phyloP scores from a whole-genome alignment of 768 basidiomycete genomes.

The Butyriboletus loyo region DNA sequence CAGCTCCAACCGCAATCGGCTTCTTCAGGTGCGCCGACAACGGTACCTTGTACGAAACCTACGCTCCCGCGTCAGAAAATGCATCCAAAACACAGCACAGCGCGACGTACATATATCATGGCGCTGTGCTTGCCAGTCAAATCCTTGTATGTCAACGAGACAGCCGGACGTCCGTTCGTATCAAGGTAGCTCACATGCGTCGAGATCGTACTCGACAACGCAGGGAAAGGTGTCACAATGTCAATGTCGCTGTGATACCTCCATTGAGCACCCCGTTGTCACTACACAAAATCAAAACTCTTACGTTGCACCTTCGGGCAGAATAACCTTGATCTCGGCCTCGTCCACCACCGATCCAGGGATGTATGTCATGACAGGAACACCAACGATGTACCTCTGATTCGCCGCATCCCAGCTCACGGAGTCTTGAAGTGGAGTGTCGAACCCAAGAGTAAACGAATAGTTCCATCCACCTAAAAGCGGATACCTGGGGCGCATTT shows the following conservation, averaged over 20 bases:
- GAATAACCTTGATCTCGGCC: constrained; percentile 72
- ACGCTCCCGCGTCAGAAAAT: constrained; percentile 9
- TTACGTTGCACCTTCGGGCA: constrained; percentile 96
- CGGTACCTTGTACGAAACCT: constrained; percentile 90
- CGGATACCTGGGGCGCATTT: constrained; percentile 88
- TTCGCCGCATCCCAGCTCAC: constrained; percentile 60
- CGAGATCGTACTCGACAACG: constrained; percentile 55
- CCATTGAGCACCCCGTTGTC: constrained; percentile 4
- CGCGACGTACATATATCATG: constrained; percentile 71
- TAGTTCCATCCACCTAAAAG: constrained; percentile 98
- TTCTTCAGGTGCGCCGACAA: constrained; percentile 82
- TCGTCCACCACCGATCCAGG: constrained; percentile 79
- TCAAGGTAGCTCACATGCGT: constrained; percentile 89
- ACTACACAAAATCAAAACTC: constrained; percentile 29
- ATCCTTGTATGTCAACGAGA: constrained; percentile 69
- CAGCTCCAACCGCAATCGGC: constrained; percentile 72
- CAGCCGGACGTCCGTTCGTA: constrained; percentile 78
- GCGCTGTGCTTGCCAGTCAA: constrained; percentile 79
- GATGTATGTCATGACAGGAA: constrained; percentile 84
- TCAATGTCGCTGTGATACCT: constrained; percentile 62
- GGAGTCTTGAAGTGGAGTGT: constrained; percentile 77
- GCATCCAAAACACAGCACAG: neutral
- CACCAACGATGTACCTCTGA: constrained; percentile 67
- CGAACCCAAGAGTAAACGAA: constrained; percentile 91
- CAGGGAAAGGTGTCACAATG: constrained; percentile 74